Percentiles rank a stretch among this genome's conserved stretches.
Evolutionary conservation across 2,329 filamentous ascomycete species (phyloP).

Genomic region (Calonectria hongkongensis): DNA sequence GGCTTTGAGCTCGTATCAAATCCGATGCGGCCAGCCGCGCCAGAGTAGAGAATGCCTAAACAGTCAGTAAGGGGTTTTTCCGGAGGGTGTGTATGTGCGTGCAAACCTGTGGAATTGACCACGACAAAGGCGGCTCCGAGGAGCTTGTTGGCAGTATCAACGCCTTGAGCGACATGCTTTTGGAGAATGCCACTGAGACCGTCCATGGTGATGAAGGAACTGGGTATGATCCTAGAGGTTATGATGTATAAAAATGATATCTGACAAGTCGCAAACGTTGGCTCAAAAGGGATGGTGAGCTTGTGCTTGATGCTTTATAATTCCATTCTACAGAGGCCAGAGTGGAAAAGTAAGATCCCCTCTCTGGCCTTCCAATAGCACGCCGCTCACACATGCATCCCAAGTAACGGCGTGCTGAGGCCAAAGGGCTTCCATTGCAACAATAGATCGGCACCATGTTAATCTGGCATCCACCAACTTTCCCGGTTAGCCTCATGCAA

Average conservation of each 20-base stretch:
- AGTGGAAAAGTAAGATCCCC: slow-evolving; percentile 6
- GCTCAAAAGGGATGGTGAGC: not conserved
- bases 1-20: slow-evolving; percentile 54
- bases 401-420: not conserved
- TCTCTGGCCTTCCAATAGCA: slow-evolving; percentile 24
- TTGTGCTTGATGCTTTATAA: not conserved
- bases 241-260: not conserved
- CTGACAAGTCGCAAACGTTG: not conserved
- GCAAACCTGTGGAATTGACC: slow-evolving; percentile 56
- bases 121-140: slow-evolving; percentile 62
- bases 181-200: slow-evolving; percentile 56
- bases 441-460: not conserved
- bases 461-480: slow-evolving; percentile 9
- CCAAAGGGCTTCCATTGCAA: not conserved
- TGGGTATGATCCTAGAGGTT: not conserved
- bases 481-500: slow-evolving; percentile 32
- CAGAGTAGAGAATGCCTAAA: slow-evolving; percentile 60
- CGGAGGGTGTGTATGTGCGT: too few relatives aligned
- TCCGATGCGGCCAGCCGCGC: slow-evolving; percentile 60
- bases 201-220: slow-evolving; percentile 47
- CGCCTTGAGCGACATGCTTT: slow-evolving; percentile 54
- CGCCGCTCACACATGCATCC: not conserved
- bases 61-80: not conserved
- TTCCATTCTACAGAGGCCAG: not conserved
- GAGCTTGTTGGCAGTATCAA: slow-evolving; percentile 58